Evolutionary conservation across 768 basidiomycete genomes (phyloP).

Genomic region (Tricholoma saponaceum): DNA sequence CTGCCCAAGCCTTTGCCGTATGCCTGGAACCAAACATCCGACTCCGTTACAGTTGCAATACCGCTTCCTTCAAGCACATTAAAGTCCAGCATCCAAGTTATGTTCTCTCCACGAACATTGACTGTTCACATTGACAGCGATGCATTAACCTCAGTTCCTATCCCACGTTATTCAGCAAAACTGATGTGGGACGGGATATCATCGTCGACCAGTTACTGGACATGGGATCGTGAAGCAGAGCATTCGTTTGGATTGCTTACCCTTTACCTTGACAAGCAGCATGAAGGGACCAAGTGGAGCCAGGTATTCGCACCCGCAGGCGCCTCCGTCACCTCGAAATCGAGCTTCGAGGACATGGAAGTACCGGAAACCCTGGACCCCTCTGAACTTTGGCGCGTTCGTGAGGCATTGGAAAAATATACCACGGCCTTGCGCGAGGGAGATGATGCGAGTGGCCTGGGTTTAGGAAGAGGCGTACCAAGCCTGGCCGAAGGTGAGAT

Average conservation of each 20-base stretch:
- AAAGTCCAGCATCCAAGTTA: constrained; percentile 61
- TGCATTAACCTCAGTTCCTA: constrained; percentile 27
- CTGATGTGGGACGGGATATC: constrained; percentile 79
- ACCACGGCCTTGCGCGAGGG: constrained; percentile 59
- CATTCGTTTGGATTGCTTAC: constrained; percentile 67
- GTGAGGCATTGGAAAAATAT: constrained; percentile 84
- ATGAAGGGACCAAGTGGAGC: constrained; percentile 82
- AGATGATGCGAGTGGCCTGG: constrained; percentile 58
- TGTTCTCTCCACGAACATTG: constrained; percentile 61
- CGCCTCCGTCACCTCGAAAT: constrained; percentile 21
- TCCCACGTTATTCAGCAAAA: constrained; percentile 60
- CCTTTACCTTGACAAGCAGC: constrained; percentile 82
- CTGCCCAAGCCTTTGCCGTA: constrained; percentile 69
- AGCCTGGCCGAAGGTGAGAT: constrained; percentile 85
- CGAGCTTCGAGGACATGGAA: constrained; percentile 46
- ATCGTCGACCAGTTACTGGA: constrained; percentile 84
- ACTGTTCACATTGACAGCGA: constrained; percentile 54
- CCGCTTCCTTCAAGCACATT: constrained; percentile 71
- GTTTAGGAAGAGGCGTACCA: constrained; percentile 66
- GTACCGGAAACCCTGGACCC: constrained; percentile 89
- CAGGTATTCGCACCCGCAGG: constrained; percentile 70
- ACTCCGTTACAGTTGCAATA: constrained; percentile 80
- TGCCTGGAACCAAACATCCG: constrained; percentile 88
- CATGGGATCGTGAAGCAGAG: constrained; percentile 79
- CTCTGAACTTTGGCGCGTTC: constrained; percentile 72